Conservation (phyloP, 2,329 filamentous ascomycete genomes). For the Ophiostoma novo-ulmi region DNA sequence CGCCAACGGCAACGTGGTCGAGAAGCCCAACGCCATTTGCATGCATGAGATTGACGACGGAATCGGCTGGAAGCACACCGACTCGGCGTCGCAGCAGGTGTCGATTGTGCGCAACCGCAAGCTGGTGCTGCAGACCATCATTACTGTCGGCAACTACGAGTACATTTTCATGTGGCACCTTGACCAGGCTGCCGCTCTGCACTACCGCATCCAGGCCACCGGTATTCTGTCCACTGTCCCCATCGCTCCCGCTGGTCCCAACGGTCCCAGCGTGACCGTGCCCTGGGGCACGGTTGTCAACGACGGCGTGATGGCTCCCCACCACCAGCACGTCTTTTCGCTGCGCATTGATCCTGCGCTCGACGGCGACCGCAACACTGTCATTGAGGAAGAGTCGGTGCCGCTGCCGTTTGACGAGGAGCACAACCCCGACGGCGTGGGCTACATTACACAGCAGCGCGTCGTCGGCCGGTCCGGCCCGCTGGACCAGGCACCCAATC, state of each 20-base stretch:
- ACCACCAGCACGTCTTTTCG: slow-evolving; percentile 16
- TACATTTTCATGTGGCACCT: slow-evolving; percentile 52
- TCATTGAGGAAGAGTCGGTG: slow-evolving; percentile 40
- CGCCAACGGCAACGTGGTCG: slow-evolving; percentile 33
- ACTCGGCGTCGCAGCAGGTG: slow-evolving; percentile 56
- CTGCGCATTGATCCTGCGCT: slow-evolving; percentile 41
- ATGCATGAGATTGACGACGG: slow-evolving; percentile 67
- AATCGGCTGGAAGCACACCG: slow-evolving; percentile 66
- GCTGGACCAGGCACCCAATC: slow-evolving; percentile 47
- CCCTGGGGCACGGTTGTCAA: slow-evolving; percentile 16
- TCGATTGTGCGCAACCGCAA: slow-evolving; percentile 53
- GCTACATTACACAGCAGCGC: slow-evolving; percentile 40
- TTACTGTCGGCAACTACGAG: slow-evolving; percentile 65
- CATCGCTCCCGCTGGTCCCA: slow-evolving; percentile 45
- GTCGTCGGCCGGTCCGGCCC: slow-evolving; percentile 42
- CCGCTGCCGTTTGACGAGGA: slow-evolving; percentile 39
- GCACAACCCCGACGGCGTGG: slow-evolving; percentile 49
- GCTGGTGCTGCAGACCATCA: slow-evolving; percentile 62
- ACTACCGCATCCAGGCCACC: slow-evolving; percentile 58
- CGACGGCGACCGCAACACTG: slow-evolving; percentile 53
- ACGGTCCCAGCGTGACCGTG: slow-evolving; percentile 35
- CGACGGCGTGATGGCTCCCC: slow-evolving; percentile 11
- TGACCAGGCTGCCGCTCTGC: slow-evolving; percentile 56
- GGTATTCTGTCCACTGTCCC: slow-evolving; percentile 55
- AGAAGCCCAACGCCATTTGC: slow-evolving; percentile 50